Conservation (phyloP, 768 basidiomycete genomes). For the Mycena vulgaris region DNA sequence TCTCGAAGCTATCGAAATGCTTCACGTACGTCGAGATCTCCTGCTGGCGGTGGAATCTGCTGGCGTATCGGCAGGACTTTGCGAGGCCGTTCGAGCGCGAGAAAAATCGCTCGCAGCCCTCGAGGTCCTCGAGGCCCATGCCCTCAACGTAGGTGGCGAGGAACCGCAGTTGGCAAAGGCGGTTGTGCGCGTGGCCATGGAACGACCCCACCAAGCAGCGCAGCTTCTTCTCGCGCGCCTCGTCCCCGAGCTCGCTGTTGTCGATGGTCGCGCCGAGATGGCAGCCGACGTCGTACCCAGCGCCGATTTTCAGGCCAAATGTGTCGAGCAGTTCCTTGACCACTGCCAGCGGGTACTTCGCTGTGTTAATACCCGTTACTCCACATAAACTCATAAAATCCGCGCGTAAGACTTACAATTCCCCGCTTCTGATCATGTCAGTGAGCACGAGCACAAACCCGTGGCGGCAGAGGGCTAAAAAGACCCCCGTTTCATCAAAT, state of each 20-base stretch:
- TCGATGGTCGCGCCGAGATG: too few species aligned
- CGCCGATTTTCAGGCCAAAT: not conserved
- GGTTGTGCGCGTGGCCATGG: not conserved
- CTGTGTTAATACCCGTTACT: not conserved
- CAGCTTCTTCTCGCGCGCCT: not conserved
- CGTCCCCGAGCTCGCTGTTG: too few species aligned
- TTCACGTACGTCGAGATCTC: not conserved
- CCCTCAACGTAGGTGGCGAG: slow-evolving; percentile 14
- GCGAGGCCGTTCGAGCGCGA: too few species aligned
- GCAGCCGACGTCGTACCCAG: too few species aligned
- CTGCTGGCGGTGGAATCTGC: not conserved
- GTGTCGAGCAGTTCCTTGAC: slow-evolving; percentile 23
- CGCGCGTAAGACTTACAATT: slow-evolving; percentile 2
- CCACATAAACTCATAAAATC: too few species aligned
- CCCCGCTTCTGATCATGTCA: slow-evolving; percentile 28
- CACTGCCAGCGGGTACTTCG: slow-evolving; percentile 8
- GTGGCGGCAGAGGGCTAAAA: slow-evolving; percentile 35
- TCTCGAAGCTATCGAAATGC: not conserved
- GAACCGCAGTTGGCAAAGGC: not conserved
- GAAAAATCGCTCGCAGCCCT: too few species aligned
- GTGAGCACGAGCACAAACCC: slow-evolving; percentile 26
- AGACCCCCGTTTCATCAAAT: too few species aligned
- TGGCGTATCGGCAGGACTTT: too few species aligned
- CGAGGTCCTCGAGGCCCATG: too few species aligned
- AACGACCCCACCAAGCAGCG: not conserved